A percentile compares a stretch with the other conserved stretches of the same genome.
Evolutionary conservation across 2,329 filamentous ascomycete species (phyloP).

Genomic region (Neofusicoccum cordaticola): DNA sequence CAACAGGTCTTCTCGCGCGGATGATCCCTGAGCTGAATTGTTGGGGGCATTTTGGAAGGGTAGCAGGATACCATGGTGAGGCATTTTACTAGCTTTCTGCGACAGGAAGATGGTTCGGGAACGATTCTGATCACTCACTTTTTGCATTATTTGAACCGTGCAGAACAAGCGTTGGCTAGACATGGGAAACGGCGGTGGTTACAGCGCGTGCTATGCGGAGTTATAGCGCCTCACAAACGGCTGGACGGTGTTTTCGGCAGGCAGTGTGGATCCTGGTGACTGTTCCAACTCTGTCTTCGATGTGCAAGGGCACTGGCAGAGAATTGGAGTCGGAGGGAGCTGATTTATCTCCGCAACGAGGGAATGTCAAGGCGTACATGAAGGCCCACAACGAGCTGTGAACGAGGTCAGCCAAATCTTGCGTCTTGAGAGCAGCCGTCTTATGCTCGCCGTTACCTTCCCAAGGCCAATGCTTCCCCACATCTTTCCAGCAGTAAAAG

Average conservation of each 20-base stretch:
- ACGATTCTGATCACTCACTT: background rate
- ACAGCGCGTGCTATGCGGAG: background rate
- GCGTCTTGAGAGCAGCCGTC: too few relatives aligned
- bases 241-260: background rate
- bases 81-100: conserved; percentile 4
- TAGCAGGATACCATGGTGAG: background rate
- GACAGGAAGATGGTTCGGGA: background rate
- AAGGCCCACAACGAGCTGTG: background rate
- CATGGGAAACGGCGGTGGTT: background rate
- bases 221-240: background rate
- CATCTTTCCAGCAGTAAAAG: background rate
- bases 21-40: background rate
- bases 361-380: too few relatives aligned
- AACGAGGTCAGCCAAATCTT: background rate
- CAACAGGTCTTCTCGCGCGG: background rate
- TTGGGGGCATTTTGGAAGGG: background rate
- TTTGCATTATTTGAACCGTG: background rate
- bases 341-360: too few relatives aligned
- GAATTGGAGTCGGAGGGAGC: too few relatives aligned
- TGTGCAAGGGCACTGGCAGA: background rate
- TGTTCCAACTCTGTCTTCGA: background rate
- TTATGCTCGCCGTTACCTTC: background rate
- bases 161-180: background rate
- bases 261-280: background rate
- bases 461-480: background rate